phyloP scores from a whole-genome alignment of 2,329 filamentous ascomycete species.

The Colletotrichum viniferum region DNA sequence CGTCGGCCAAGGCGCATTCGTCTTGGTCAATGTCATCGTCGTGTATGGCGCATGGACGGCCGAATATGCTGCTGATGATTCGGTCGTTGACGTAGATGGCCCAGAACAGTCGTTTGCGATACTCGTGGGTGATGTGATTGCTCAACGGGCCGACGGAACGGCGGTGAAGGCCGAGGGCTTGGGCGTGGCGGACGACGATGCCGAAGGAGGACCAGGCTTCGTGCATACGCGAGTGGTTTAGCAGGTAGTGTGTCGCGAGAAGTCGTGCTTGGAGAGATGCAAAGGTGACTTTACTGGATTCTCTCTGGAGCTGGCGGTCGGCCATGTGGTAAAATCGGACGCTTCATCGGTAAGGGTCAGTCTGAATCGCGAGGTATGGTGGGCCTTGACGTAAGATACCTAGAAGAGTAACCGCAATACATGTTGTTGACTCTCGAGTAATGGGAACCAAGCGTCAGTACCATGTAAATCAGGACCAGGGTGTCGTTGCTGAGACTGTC shows the following conservation, averaged over 20 bases:
- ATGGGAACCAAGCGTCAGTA: background rate
- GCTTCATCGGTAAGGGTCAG: background rate
- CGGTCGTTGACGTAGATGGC: slow-evolving; percentile 28
- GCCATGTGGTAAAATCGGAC: background rate
- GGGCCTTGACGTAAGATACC: background rate
- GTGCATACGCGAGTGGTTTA: background rate
- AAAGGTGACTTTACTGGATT: background rate
- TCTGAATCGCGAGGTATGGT: background rate
- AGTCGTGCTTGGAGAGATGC: background rate
- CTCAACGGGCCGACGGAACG: background rate
- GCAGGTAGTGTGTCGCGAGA: background rate
- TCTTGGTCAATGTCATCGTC: slow-evolving; percentile 24
- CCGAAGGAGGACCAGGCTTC: background rate
- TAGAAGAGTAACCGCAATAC: background rate
- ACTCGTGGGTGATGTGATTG: background rate
- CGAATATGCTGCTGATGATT: slow-evolving; percentile 26
- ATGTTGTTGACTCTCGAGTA: background rate
- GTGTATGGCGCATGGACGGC: slow-evolving; percentile 26
- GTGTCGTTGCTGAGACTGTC: background rate
- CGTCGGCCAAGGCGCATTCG: background rate
- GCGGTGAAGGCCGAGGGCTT: background rate
- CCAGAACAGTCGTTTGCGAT: slow-evolving; percentile 24
- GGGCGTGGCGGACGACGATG: background rate
- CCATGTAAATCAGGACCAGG: background rate
- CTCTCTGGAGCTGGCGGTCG: background rate